Evolutionary conservation across 2,329 filamentous ascomycete genomes (phyloP), one percentile per base, ranked within the genome.

Genomic region (Xylariaceae sp.): DNA sequence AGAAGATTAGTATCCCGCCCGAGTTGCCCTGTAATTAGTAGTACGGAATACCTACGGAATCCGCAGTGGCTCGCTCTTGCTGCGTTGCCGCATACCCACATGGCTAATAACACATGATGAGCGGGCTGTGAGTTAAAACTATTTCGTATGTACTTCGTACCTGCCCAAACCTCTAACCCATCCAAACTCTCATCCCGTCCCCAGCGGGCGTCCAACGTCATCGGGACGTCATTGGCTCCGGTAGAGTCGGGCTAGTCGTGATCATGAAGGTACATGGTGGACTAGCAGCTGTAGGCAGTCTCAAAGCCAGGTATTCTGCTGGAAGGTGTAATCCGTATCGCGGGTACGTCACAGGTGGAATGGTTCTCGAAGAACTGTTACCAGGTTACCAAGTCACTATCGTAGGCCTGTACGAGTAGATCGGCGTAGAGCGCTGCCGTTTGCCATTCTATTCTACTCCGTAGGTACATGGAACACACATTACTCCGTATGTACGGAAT

Each of bases 281-380:
- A 8, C 37, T 42, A 42, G 5, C 10, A 45, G 10, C 11, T n/a
- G 42, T 45, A n/a, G 9, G 42, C 5, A n/a, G 13, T 45, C 10
- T 4, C 23, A 30, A 30, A 30, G 4, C 5, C 23, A 30, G 23
- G 23, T 30, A 30, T 30, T 30, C 23, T 5, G 23, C 23, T 30
- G 42, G 10, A 45, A 15, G 42, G 42, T 51, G 23, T 51, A 23
- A 37, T 18, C 23, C 23, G 23, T 30, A 30, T 30, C 23, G 23
- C 23, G 5, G 23, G 52, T 30, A 15, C 37, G 18, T 44, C 39
- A 59, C 23, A 50, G 51, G 30, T 47, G 35, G 42, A 56, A 13
- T 55, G 2, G 18, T 58, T 62, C 60, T 56, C 53, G 55, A 60
- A 58, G 55, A 51, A 60, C 23, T 4, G 23, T 30, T 30, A 30